Conservation (phyloP, 768 basidiomycete genomes). For the Gyrodon lividus region DNA sequence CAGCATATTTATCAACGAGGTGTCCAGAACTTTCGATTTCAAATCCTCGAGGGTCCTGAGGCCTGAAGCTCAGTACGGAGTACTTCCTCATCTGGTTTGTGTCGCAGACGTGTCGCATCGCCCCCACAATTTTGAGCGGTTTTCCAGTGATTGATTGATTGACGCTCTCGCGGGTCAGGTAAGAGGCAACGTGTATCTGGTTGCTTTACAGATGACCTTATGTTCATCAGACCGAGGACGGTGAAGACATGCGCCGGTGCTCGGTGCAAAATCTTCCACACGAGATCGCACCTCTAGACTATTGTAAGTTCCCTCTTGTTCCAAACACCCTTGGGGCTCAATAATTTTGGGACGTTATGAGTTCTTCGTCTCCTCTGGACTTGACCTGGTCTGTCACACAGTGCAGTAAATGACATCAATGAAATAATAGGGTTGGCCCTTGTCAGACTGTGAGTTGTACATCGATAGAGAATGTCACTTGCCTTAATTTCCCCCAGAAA, state of each 20-base stretch:
- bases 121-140: too few relatives aligned
- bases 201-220: not conserved
- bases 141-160: too few relatives aligned
- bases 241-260: conserved; percentile 2
- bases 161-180: not conserved
- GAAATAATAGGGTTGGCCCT: conserved; percentile 9
- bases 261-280: not conserved
- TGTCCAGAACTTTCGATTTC: too few relatives aligned
- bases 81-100: too few relatives aligned
- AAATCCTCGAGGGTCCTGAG: too few relatives aligned
- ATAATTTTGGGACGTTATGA: not conserved
- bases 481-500: conserved; percentile 2
- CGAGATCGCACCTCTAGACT: not conserved
- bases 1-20: too few relatives aligned
- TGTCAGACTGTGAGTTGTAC: conserved; percentile 6
- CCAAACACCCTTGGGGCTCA: not conserved
- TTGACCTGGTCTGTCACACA: conserved; percentile 3
- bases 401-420: conserved; percentile 1
- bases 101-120: too few relatives aligned
- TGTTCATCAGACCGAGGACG: conserved; percentile 1
- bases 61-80: too few relatives aligned
- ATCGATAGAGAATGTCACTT: not conserved
- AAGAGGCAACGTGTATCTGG: not conserved
- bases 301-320: conserved; percentile 1
- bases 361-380: not conserved